These are phyloP conservation scores for Aspergillus baeticus DNA, from an alignment of 495 filamentous ascomycete species.

Conservation along the genomic window DNA sequence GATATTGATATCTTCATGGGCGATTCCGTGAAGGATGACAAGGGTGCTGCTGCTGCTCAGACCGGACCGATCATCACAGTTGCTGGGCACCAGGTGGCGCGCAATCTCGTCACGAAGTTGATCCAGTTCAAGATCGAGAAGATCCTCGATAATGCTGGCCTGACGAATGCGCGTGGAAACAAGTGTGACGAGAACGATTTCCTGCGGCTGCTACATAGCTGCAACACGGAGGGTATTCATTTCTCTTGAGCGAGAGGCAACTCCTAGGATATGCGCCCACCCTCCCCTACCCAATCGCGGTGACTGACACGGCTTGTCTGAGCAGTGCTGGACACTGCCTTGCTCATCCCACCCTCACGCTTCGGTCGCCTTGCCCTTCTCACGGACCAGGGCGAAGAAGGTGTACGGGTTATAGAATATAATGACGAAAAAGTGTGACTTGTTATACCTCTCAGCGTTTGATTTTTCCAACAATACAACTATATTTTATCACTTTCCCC, in stretches of 20 bases:
- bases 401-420: too few relatives aligned
- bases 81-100: slow-evolving; percentile 38
- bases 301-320: not conserved
- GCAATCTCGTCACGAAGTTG: slow-evolving; percentile 66
- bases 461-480: too few relatives aligned
- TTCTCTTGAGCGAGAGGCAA: slow-evolving; percentile 69
- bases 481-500: too few relatives aligned
- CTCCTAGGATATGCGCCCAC: too few relatives aligned
- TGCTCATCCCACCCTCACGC: not conserved
- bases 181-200: slow-evolving; percentile 14
- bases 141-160: slow-evolving; percentile 71
- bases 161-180: slow-evolving; percentile 54
- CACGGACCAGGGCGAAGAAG: too few relatives aligned
- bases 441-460: not conserved
- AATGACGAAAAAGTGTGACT: not conserved
- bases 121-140: slow-evolving; percentile 80
- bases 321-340: slow-evolving; percentile 6
- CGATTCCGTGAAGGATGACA: slow-evolving; percentile 42
- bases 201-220: not conserved
- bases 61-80: slow-evolving; percentile 5
- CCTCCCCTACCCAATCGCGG: too few relatives aligned
- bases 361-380: too few relatives aligned
- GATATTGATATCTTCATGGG: slow-evolving; percentile 79
- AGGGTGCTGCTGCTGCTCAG: not conserved
- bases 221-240: slow-evolving; percentile 69